Base-by-base conservation (phyloP, 805 yeast genomes). In the Jamesozyma hellenica region DNA sequence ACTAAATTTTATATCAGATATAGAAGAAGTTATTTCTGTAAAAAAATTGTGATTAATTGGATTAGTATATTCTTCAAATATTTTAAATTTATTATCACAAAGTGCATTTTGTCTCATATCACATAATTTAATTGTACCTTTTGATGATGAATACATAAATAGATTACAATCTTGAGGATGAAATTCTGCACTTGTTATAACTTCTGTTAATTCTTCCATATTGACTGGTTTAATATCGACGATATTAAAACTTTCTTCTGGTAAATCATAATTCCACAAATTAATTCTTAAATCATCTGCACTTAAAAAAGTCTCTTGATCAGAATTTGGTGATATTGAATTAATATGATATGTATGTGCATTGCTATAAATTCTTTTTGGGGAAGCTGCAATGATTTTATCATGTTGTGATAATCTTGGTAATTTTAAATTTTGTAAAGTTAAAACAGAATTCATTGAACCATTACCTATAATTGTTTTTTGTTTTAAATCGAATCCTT, bases 141-240 rank as follows among this genome's bases (percentile, higher is more conserved):
- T 92, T 39, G 94, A 82, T 11, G 94, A 82, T 5, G 95, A 81
- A 66, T 92, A 90, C 87, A 90, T 87, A 64, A 92, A 90, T 53
- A 83, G 67, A 61, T 92, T 92, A 69, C 99, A 92, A 58, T 79
- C 79, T 34, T 68, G 65, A 13, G 99, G 98, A 62, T 94, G 97
- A 67, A 92, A 92, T 61, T 88, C 95, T 2, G 97, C 94, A 55
- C 88, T 75, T 14, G 99, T 92, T 48, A 92, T 90, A 38, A 92
- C 98, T 63, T 92, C 98, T 9, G 98, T 90, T 53, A 92, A 74
- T 65, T 92, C 99, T 67, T 92, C 99, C 98, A 92, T 94, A 63
- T 87, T 87, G 6, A 87, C 84, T 9, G 99, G 99, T 61, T 94
- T 87, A 56, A 92, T 92, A 65, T 92, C 98, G 42, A 92, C 97